Evolutionary conservation across 2,329 filamentous ascomycete species (phyloP).

Genomic region (Dothistroma pini): DNA sequence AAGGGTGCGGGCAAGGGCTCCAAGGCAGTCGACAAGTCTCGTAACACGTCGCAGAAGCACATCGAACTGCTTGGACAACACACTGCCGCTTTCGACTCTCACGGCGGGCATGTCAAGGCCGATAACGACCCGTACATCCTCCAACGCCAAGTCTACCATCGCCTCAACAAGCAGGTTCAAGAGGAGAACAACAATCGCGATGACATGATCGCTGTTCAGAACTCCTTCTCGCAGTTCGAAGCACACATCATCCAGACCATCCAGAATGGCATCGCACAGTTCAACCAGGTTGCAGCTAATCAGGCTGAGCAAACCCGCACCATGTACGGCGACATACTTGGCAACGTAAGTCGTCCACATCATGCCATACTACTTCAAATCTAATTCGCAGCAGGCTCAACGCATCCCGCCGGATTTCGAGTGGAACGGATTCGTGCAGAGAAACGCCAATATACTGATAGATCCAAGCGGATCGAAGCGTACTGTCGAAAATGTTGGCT

Average conservation of each 20-base stretch:
- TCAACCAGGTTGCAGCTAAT: conserved; percentile 73
- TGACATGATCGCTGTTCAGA: conserved; percentile 87
- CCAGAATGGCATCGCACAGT: conserved; percentile 76
- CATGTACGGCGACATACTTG: conserved; percentile 80
- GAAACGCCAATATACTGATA: conserved; percentile 69
- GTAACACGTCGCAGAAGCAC: conserved; percentile 84
- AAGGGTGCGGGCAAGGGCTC: conserved; percentile 76
- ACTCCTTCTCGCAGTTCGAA: conserved; percentile 84
- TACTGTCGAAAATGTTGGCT: conserved; percentile 63
- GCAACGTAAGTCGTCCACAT: conserved; percentile 40
- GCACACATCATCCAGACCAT: conserved; percentile 77
- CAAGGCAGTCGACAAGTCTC: conserved; percentile 89
- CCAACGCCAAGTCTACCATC: conserved; percentile 73
- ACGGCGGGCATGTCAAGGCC: conserved; percentile 66
- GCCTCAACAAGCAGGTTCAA: conserved; percentile 81
- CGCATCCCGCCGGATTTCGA: conserved; percentile 81
- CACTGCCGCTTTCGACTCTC: conserved; percentile 73
- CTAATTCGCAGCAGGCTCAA: conserved; percentile 50
- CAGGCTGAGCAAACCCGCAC: conserved; percentile 78
- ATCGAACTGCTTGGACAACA: conserved; percentile 91
- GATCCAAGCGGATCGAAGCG: conserved; percentile 73
- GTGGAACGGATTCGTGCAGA: conserved; percentile 78
- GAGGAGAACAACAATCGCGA: conserved; percentile 96
- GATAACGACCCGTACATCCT: conserved; percentile 85
- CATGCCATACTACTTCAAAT: neutral